Evolutionary conservation across 2,329 filamentous ascomycete genomes (phyloP).

Genomic region (Cercospora nicotianae): DNA sequence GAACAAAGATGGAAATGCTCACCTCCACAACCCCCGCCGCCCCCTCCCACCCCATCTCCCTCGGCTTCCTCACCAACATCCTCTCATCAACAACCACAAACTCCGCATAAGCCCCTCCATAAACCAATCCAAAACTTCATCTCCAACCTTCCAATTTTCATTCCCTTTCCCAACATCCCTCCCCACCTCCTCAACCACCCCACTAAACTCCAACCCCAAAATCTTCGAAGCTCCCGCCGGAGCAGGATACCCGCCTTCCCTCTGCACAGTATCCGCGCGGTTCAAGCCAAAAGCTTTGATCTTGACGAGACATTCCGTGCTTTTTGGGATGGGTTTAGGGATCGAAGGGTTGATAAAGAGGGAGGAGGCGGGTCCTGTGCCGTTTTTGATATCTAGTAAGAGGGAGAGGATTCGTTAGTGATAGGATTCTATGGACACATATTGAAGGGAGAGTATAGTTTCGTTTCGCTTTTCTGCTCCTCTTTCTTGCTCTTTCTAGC

Average conservation of each 20-base stretch:
- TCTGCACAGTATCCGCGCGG: slow-evolving; percentile 76
- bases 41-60: slow-evolving; percentile 66
- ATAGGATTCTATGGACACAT: too few relatives aligned
- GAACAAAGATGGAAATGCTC: background rate
- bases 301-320: slow-evolving; percentile 71
- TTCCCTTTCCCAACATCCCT: slow-evolving; percentile 33
- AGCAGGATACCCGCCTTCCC: slow-evolving; percentile 68
- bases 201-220: slow-evolving; percentile 75
- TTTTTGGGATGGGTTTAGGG: slow-evolving; percentile 51
- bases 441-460: too few relatives aligned
- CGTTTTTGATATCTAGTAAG: too few relatives aligned
- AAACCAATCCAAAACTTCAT: slow-evolving; percentile 83
- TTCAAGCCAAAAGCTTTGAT: slow-evolving; percentile 66
- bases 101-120: slow-evolving; percentile 85
- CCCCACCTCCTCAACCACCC: slow-evolving; percentile 56
- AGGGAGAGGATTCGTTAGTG: too few relatives aligned
- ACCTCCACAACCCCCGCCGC: slow-evolving; percentile 79
- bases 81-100: slow-evolving; percentile 71
- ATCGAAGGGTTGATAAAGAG: slow-evolving; percentile 54
- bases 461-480: too few relatives aligned
- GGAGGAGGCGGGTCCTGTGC: slow-evolving; percentile 53
- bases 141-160: slow-evolving; percentile 65
- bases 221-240: slow-evolving; percentile 65
- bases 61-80: slow-evolving; percentile 80
- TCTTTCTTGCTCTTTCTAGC: too few relatives aligned